These are phyloP conservation scores for Amylostereum areolatum DNA, from an alignment of 1,284 basidiomycete species.

Conservation along the genomic window DNA sequence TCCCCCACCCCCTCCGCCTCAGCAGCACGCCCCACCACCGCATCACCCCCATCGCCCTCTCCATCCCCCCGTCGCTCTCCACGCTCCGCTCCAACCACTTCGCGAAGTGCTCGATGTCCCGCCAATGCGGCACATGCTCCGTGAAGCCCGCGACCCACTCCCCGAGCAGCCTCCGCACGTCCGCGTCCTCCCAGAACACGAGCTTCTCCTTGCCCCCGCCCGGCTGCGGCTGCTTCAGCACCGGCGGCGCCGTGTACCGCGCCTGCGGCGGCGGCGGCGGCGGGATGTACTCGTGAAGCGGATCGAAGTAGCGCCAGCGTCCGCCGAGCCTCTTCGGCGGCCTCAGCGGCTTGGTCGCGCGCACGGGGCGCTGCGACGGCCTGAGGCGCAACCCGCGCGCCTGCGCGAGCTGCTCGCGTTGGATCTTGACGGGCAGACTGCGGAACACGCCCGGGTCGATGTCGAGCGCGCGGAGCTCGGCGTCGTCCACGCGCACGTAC, in stretches of 20 bases:
- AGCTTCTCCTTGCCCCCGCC: conserved; percentile 46
- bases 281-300: conserved; percentile 28
- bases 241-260: conserved; percentile 36
- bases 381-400: conserved; percentile 30
- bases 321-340: conserved; percentile 46
- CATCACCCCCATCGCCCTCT: conserved; percentile 62
- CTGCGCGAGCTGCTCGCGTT: conserved; percentile 65
- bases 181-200: conserved; percentile 52
- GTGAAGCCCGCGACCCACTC: conserved; percentile 65
- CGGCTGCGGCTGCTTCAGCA: conserved; percentile 46
- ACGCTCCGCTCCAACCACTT: conserved; percentile 65
- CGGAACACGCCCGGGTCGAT: conserved; percentile 71
- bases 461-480: conserved; percentile 54
- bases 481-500: conserved; percentile 25
- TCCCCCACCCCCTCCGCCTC: conserved; percentile 44
- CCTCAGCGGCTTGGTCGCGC: conserved; percentile 21
- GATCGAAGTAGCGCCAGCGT: conserved; percentile 13
- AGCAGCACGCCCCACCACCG: conserved; percentile 75
- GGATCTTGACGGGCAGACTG: conserved; percentile 57
- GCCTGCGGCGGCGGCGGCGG: conserved; percentile 49
- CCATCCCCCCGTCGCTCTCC: conserved; percentile 59
- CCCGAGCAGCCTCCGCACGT: conserved; percentile 64
- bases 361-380: conserved; percentile 8
- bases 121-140: conserved; percentile 53
- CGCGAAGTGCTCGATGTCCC: conserved; percentile 67